Base-by-base conservation (phyloP, 768 basidiomycete genomes). In the Termitomyces titanicus region DNA sequence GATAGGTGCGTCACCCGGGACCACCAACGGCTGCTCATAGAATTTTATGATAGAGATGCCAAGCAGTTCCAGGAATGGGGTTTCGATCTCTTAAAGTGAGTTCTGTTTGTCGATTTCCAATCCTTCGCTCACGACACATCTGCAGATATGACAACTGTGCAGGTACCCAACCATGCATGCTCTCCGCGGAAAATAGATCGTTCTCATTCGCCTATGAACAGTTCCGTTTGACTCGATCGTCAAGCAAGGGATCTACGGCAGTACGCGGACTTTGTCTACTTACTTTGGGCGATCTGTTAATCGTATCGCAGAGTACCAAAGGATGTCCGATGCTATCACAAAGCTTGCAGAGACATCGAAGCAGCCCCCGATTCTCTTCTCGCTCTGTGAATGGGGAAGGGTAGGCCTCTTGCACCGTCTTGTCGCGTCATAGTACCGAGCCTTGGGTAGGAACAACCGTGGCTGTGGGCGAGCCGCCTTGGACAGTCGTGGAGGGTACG, bases 401-500 rank as follows among this genome's bases (percentile, higher is more conserved):
- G 84, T 86, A 61, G 60, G 77, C 25, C n/a, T 47, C 15, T 12
- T 3, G 4, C 13, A n/a, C 10, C 5, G 18, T 17, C 42, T 24
- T 11, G 7, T 33, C 5, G 5, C 17, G 15, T 29, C 8, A 18
- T 47, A 11, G 12, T 37, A 12, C 18, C 24, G 2, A 45, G 17
- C 2, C 22, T 29, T 11, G 51, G 17, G 24, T 61, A 84, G 81
- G 74, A 77, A 66, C 80, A 83, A 71, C 79, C 79, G 0, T 85
- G 82, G 83, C 58, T 79, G 47, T 74, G 67, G 63, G 74, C 61
- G 8, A 47, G 27, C 15, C 24, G 61, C 68, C 67, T 58, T 81
- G 86, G 85, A 79, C 86, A 88, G 57, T 85, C 82, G 64, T 87
- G 86, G 86, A 71, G 86, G 65, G 84, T 84, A 62, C 46, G 75